Conservation (phyloP, 306 rosid genomes). For the Psophocarpus tetragonolobus region DNA sequence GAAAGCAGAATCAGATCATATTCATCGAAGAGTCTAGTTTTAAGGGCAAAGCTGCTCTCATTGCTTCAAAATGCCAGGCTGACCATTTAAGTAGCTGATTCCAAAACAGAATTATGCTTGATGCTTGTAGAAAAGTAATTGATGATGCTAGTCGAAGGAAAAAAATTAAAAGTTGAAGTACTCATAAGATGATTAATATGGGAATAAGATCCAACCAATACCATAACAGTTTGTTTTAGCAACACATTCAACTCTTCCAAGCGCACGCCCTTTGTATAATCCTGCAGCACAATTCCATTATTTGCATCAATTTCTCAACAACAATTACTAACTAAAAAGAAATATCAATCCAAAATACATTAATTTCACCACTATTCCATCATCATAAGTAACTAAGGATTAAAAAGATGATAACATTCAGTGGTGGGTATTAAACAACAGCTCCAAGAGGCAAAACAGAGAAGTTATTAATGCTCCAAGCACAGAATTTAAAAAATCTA, state of each 20-base stretch:
- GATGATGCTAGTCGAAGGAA: neutral
- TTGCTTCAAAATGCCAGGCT: neutral
- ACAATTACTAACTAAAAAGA: constrained; percentile 13
- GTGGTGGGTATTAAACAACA: constrained; percentile 1
- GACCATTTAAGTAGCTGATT: neutral
- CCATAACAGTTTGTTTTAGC: constrained; percentile 93
- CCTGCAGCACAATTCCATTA: constrained; percentile 60
- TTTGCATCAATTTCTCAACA: constrained; percentile 22
- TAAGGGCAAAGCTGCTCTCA: neutral
- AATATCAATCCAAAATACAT: constrained; percentile 1
- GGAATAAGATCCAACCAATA: constrained; percentile 66
- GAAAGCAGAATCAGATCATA: neutral
- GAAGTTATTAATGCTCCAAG: constrained; percentile 13
- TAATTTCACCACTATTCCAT: neutral
- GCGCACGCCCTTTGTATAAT: constrained; percentile 88
- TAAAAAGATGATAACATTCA: neutral
- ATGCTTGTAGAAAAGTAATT: neutral
- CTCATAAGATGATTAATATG: constrained; percentile 10
- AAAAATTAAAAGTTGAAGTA: neutral
- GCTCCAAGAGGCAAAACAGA: constrained; percentile 22
- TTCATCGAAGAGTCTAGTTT: constrained; percentile 3
- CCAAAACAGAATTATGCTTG: neutral
- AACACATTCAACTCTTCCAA: constrained; percentile 93
- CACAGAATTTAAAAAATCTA: neutral
- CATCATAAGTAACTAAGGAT: constrained; percentile 4